These are phyloP conservation scores for Lupinus albus DNA, from an alignment of 306 rosid species.

Conservation along the genomic window DNA sequence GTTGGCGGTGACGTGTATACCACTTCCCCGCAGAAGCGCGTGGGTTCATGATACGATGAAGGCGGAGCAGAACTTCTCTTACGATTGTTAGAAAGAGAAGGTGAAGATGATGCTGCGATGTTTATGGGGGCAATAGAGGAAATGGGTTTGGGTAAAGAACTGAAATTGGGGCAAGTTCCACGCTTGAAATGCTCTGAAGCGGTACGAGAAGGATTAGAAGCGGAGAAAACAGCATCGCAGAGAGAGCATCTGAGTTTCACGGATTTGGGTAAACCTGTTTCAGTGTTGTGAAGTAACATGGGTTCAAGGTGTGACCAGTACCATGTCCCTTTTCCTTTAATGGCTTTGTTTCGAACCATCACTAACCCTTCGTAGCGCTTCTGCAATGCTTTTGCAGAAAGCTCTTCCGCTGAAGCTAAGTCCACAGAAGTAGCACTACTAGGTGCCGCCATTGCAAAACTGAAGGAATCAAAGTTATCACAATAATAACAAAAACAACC, in stretches of 20 bases:
- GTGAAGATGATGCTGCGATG: conserved; percentile 10
- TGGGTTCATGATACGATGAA: conserved; percentile 44
- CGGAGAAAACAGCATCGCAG: conserved; percentile 79
- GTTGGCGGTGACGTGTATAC: conserved; percentile 36
- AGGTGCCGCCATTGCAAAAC: conserved; percentile 57
- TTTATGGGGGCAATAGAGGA: conserved; percentile 55
- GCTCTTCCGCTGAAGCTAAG: conserved; percentile 45
- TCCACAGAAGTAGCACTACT: conserved; percentile 36
- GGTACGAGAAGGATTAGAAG: conserved; percentile 76
- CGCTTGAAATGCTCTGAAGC: conserved; percentile 84
- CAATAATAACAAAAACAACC: neutral
- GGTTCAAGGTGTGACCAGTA: conserved; percentile 82
- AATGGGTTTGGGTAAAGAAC: conserved; percentile 52
- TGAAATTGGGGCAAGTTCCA: conserved; percentile 76
- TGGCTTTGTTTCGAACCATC: conserved; percentile 72
- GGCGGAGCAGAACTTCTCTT: conserved; percentile 52
- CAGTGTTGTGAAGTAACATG: conserved; percentile 55
- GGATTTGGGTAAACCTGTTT: conserved; percentile 67
- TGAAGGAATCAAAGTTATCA: neutral
- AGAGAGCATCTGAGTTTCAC: conserved; percentile 69
- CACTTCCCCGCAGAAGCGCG: neutral
- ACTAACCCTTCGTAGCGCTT: conserved; percentile 70
- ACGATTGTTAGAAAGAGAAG: conserved; percentile 7
- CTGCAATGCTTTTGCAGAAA: conserved; percentile 59
- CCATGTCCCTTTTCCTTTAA: conserved; percentile 84